phyloP scores from a whole-genome alignment of 208 protist genomes.

The Acanthamoeba triangularis region DNA sequence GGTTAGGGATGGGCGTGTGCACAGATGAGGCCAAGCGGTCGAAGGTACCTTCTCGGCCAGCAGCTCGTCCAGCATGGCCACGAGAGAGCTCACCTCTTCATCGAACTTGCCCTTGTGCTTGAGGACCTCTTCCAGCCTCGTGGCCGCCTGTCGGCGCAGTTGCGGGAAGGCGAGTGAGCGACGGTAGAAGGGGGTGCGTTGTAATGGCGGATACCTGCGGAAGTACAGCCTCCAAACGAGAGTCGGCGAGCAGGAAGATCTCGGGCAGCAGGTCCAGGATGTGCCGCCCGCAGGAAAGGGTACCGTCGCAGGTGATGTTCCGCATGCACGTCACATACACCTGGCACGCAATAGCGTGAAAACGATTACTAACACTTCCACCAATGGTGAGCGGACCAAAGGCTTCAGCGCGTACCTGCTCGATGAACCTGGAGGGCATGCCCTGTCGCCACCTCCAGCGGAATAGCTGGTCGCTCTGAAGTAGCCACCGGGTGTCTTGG shows the following conservation, averaged over 20 bases:
- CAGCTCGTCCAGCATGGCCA: constrained; percentile 72
- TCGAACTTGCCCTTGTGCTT: constrained; percentile 28
- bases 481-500: not conserved
- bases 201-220: not conserved
- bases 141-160: not conserved
- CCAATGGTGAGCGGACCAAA: too few relatives aligned
- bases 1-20: too few relatives aligned
- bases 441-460: constrained; percentile 29
- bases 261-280: constrained; percentile 56
- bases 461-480: not conserved
- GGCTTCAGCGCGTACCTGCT: not conserved
- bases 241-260: constrained; percentile 71
- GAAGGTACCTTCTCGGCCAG: constrained; percentile 48
- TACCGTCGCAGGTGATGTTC: constrained; percentile 74
- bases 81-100: constrained; percentile 49
- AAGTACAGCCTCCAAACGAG: not conserved
- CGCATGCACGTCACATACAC: constrained; percentile 64
- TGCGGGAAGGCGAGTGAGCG: not conserved
- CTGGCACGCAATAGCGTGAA: not conserved
- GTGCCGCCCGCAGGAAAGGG: constrained; percentile 2
- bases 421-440: constrained; percentile 9
- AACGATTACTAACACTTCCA: too few relatives aligned
- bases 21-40: not conserved
- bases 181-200: not conserved
- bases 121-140: constrained; percentile 21